Percentiles rank a stretch among this genome's conserved stretches.
These are phyloP conservation scores for Spiraea crenata DNA, from an alignment of 331 rosid genomes.

Conservation along the genomic window DNA sequence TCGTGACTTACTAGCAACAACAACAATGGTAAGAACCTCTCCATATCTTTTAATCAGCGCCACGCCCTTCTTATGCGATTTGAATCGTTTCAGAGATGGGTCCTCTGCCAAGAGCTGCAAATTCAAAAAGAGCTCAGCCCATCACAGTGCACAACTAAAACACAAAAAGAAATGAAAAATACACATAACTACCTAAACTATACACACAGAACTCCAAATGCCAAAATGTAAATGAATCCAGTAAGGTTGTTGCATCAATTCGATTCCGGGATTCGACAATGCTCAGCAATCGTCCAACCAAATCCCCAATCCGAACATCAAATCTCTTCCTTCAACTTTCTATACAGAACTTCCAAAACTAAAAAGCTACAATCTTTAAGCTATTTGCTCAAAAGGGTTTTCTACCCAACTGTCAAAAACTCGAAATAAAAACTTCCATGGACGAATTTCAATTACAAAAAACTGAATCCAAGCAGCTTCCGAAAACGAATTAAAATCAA, in stretches of 20 bases:
- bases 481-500: not conserved
- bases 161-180: not conserved
- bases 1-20: constrained; percentile 60
- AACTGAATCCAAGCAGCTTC: not conserved
- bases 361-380: not conserved
- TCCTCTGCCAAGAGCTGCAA: constrained; percentile 86
- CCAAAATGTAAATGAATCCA: not conserved
- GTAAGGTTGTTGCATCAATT: not conserved
- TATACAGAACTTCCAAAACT: not conserved
- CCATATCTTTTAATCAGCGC: constrained; percentile 52
- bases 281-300: not conserved
- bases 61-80: constrained; percentile 75
- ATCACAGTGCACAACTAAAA: constrained; percentile 9
- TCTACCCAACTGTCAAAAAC: not conserved
- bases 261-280: not conserved
- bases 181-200: not conserved
- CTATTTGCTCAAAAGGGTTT: constrained; percentile 7
- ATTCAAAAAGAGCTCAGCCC: constrained; percentile 17
- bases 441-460: constrained; percentile 8
- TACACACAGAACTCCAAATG: not conserved
- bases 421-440: not conserved
- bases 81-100: constrained; percentile 64
- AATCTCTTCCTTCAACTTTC: not conserved
- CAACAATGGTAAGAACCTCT: constrained; percentile 65
- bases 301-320: not conserved